Evolutionary conservation across 805 yeast species (phyloP).

Genomic region (Zygoascus flipseniorum): DNA sequence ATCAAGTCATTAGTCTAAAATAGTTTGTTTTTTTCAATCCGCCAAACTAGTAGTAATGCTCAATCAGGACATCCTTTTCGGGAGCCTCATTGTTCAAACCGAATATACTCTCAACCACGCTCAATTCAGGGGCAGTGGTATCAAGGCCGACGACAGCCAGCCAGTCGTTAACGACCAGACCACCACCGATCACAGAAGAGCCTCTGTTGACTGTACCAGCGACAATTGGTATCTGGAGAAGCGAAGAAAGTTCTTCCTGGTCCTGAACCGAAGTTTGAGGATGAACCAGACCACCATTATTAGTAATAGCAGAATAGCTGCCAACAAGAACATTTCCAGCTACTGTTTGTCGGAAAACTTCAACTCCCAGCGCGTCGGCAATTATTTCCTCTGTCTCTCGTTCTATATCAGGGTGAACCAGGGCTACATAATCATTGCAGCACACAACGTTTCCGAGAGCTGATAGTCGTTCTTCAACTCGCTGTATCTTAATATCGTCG

Average conservation of each 20-base stretch:
- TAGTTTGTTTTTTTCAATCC: neutral
- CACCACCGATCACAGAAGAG: conserved; percentile 95
- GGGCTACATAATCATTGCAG: conserved; percentile 97
- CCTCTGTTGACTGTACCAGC: conserved; percentile 99
- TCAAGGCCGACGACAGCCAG: conserved; percentile 93
- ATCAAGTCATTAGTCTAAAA: neutral
- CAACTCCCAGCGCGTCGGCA: conserved; percentile 97
- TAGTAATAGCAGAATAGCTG: conserved; percentile 86
- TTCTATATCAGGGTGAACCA: conserved; percentile 98
- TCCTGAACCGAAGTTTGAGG: conserved; percentile 96
- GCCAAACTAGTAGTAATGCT: conserved; percentile 27
- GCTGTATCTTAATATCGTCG: conserved; percentile 87
- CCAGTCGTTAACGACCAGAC: conserved; percentile 98
- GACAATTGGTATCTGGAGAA: conserved; percentile 93
- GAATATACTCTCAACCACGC: conserved; percentile 94
- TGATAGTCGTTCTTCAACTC: conserved; percentile 95
- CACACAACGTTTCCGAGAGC: conserved; percentile 97
- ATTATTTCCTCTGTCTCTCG: conserved; percentile 98
- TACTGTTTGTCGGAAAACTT: conserved; percentile 97
- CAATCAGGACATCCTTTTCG: conserved; percentile 32
- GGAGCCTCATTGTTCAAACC: conserved; percentile 31
- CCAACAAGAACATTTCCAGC: conserved; percentile 98
- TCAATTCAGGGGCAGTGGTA: conserved; percentile 97
- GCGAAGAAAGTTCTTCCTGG: conserved; percentile 93
- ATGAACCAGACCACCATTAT: conserved; percentile 97